A percentile compares a stretch with the other conserved stretches of the same genome.
phyloP scores from a whole-genome alignment of 805 yeast species.

The Kluyveromyces nonfermentans region DNA sequence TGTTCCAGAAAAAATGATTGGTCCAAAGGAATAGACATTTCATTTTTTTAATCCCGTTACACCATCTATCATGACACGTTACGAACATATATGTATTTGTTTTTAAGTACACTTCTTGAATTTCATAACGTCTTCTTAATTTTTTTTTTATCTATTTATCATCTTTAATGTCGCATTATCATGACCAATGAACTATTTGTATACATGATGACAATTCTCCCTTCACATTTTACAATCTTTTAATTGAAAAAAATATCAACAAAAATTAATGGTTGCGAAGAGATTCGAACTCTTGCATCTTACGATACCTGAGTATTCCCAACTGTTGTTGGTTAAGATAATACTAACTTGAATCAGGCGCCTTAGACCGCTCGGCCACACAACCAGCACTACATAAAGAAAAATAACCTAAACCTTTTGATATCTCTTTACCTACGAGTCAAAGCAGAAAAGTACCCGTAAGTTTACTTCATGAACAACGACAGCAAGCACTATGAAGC shows the following conservation, averaged over 20 bases:
- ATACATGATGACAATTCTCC: neutral
- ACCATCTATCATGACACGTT: no score
- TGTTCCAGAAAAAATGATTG: conserved; percentile 95
- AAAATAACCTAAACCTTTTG: no score
- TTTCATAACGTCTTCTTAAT: neutral
- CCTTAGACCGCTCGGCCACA: conserved; percentile 24
- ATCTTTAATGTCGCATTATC: no score
- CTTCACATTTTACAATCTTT: no score
- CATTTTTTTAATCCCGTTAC: neutral
- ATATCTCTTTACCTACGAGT: no score
- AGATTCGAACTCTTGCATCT: conserved; percentile 22
- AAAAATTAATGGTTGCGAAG: conserved; percentile 17
- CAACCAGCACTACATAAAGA: conserved; percentile 8
- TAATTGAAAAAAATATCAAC: neutral
- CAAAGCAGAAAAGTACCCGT: no score
- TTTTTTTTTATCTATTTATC: no score
- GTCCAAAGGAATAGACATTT: conserved; percentile 48
- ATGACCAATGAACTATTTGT: neutral
- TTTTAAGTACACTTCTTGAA: neutral
- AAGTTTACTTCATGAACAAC: no score
- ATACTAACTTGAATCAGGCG: conserved; percentile 18
- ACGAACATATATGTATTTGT: neutral
- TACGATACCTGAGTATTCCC: conserved; percentile 19
- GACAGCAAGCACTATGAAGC: no score
- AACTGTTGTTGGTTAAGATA: neutral